Base-by-base conservation (phyloP, 768 basidiomycete species). In the Lactarius indigo region DNA sequence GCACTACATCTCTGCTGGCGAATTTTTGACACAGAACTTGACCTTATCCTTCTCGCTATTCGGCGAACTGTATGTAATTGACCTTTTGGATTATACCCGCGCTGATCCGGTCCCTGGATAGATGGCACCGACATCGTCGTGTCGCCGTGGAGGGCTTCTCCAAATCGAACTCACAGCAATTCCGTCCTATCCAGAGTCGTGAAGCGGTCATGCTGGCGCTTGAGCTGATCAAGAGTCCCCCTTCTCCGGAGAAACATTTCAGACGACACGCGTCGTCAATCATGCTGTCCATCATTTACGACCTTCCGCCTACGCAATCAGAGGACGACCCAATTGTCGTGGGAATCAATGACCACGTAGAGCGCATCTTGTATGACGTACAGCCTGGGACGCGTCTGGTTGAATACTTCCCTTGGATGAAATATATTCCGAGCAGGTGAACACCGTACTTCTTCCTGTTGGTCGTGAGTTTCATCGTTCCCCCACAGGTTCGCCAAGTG, bases 251-350 rank as follows among this genome's bases (percentile, higher is more conserved):
- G 28, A 56, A 56, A 12, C 54, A 56, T 31, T 56, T 56, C 28
- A 18, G 5, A 17, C 54, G 54, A 47, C 44, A 65, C 56, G 65
- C 69, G 57, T 35, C 66, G 2, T 67, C 69, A 5, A 72, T 71
- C 13, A 75, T 75, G 35, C 74, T 77, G 68, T 64, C 64, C n/a
- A 59, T 64, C 61, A 52, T 50, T 30, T 66, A 57, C 41, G 52
- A 55, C 56, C 41, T 39, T 42, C 61, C 42, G 47, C 42, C 61
- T n/a, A 54, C 59, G 6, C 31, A 64, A 57, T 65, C 68, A 18
- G 72, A 73, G 1, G 18, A 41, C 20, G 35, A 42, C 31, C n/a
- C 59, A 17, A 12, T n/a, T 26, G 26, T 62, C 30, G 8, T 52
- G 26, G 23, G 20, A n/a, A 66, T 55, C 2, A 52, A 26, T 2